Base-by-base conservation (phyloP, 179 eudicot genomes). In the Silene vulgaris region DNA sequence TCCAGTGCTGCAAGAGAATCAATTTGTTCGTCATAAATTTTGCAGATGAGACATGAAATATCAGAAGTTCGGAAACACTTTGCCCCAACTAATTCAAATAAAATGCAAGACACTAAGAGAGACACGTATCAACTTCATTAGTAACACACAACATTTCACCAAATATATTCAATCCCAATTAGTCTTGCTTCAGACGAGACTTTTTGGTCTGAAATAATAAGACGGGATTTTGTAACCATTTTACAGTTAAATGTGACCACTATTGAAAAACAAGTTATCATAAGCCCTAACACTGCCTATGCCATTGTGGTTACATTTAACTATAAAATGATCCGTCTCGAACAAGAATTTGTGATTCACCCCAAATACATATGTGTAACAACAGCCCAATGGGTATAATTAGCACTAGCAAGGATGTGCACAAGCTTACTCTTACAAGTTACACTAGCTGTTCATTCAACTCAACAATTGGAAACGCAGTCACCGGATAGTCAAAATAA, bases 1-100 rank as follows among this genome's bases (percentile, higher is more conserved):
- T 80, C 99, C 97, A 89, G 79, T 89, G 88, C 98, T 94, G 85
- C 71, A 61, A 79, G 83, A 37, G 57, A 57, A 68, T 48, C 19
- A 45, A 7, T 14, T 65, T 57, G 13, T 32, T 37, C 56, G 72
- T 16, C 59, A 52, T 52, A 13, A 52, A 52, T 52, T 40, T 13
- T 52, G 59, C 17, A 14, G 59, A 52, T 52, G 56, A 52, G 5
- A 52, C 59, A 52, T 52, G 59, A 52, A 52, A 52, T 13, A 13
- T 52, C 59, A 52, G 17, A 52, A 52, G 59, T 52, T 52, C 1
- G 17, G 4, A 52, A 52, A 52, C 59, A 3, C 16, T 13, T 17
- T 0, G 14, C 59, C 59, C 5, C 17, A 13, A 52, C 1, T 52
- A 52, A 13, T 52, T 16, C 59, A 75, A 30, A 56, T 56, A 62